Percentiles rank a stretch among this genome's conserved stretches.
Evolutionary conservation across 495 filamentous ascomycete species (phyloP).

Genomic region (Acidiella bohemica): DNA sequence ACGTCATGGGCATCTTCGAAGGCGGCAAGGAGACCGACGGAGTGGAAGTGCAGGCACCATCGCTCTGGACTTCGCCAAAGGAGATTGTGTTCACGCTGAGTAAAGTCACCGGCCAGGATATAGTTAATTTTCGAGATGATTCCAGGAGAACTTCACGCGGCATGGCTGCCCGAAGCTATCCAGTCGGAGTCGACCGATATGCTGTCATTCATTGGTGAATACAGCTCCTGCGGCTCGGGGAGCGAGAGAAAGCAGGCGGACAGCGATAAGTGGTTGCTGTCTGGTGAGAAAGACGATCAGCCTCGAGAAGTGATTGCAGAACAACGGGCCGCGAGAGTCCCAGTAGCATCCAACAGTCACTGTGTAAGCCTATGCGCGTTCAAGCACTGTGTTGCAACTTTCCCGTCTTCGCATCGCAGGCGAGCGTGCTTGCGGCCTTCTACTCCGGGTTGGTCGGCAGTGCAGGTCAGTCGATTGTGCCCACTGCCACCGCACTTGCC

Average conservation of each 20-base stretch:
- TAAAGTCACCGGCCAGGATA: slow-evolving; percentile 7
- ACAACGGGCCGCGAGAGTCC: slow-evolving; percentile 16
- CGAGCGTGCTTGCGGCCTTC: too few species aligned
- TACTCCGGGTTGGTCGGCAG: too few species aligned
- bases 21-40: slow-evolving; percentile 13
- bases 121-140: slow-evolving; percentile 11
- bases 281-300: slow-evolving; percentile 3
- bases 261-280: slow-evolving; percentile 15
- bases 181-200: slow-evolving; percentile 15
- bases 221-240: slow-evolving; percentile 17
- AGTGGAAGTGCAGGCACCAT: slow-evolving; percentile 12
- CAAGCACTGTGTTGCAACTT: too few species aligned
- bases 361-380: too few species aligned
- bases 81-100: slow-evolving; percentile 9
- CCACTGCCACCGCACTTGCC: background rate
- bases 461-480: slow-evolving; percentile 4
- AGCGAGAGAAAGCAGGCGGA: slow-evolving; percentile 13
- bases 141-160: background rate
- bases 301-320: slow-evolving; percentile 7
- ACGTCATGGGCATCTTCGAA: slow-evolving; percentile 18
- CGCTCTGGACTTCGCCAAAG: slow-evolving; percentile 13
- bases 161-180: slow-evolving; percentile 5
- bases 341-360: too few species aligned
- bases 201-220: slow-evolving; percentile 10
- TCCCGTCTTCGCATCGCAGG: too few species aligned